Conservation (phyloP, 2,329 filamentous ascomycete genomes). For the Dactylonectria estremocensis region DNA sequence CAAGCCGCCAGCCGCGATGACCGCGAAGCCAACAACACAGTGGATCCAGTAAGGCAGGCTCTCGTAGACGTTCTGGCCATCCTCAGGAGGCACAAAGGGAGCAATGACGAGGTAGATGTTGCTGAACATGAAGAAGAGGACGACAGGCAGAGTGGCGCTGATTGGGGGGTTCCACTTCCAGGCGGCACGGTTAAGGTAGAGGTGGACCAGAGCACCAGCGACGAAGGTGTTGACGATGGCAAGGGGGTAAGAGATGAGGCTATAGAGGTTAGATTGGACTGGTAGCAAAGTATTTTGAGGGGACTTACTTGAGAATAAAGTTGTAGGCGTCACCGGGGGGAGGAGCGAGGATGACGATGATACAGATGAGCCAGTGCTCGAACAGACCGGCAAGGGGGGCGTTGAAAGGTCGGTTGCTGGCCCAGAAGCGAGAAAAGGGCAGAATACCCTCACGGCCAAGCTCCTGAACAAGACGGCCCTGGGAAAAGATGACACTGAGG, state of each 20-base stretch:
- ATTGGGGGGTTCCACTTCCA: constrained; percentile 70
- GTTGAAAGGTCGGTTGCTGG: constrained; percentile 75
- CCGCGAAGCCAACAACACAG: constrained; percentile 70
- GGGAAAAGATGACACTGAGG: constrained; percentile 77
- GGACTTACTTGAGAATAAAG: constrained; percentile 69
- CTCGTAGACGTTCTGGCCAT: constrained; percentile 68
- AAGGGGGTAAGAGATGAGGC: constrained; percentile 75
- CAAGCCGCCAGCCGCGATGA: constrained; percentile 66
- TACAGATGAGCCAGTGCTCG: constrained; percentile 75
- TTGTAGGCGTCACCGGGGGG: constrained; percentile 78
- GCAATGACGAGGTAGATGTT: constrained; percentile 74
- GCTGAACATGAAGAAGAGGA: constrained; percentile 72
- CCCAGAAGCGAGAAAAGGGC: constrained; percentile 74
- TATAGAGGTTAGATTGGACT: constrained; percentile 41
- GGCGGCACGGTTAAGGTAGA: constrained; percentile 64
- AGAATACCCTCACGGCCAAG: constrained; percentile 77
- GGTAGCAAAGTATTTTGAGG: not conserved
- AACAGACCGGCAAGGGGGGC: constrained; percentile 74
- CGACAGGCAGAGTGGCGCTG: constrained; percentile 67
- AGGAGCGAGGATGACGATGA: constrained; percentile 77
- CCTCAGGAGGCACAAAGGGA: constrained; percentile 69
- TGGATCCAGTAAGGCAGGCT: constrained; percentile 71
- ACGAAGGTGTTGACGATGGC: constrained; percentile 72
- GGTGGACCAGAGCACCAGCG: constrained; percentile 66
- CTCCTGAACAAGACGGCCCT: constrained; percentile 77